A percentile compares a stretch with the other conserved stretches of the same genome.
Evolutionary conservation across 148 eudicot species (phyloP).

Genomic region (Vaccinium vitisidaea): DNA sequence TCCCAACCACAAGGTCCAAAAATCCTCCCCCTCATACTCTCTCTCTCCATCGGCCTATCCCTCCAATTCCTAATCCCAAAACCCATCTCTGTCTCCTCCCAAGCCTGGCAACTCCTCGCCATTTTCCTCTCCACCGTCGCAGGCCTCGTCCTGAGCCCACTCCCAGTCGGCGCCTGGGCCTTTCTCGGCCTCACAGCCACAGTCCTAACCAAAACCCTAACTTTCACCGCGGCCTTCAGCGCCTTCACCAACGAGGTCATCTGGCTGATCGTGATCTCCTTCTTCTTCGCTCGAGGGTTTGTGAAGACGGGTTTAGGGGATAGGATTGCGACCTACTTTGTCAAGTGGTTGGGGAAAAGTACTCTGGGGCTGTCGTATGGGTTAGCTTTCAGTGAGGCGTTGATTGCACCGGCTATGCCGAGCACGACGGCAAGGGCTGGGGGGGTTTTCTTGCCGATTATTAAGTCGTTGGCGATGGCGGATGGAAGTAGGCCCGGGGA

Average conservation of each 20-base stretch:
- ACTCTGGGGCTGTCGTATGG: constrained; percentile 89
- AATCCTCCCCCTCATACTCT: constrained; percentile 48
- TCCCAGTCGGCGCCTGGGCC: constrained; percentile 93
- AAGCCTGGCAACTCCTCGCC: constrained; percentile 85
- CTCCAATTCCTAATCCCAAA: constrained; percentile 48
- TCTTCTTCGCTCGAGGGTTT: constrained; percentile 88
- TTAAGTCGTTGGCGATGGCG: constrained; percentile 75
- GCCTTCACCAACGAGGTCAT: constrained; percentile 91
- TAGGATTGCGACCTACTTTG: constrained; percentile 82
- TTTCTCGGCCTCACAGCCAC: constrained; percentile 68
- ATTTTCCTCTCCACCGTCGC: constrained; percentile 78
- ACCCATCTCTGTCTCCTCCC: constrained; percentile 53
- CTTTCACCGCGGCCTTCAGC: constrained; percentile 61
- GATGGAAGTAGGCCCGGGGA: constrained; percentile 67
- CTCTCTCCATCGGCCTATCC: constrained; percentile 51
- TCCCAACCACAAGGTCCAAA: constrained; percentile 46
- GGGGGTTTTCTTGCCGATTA: constrained; percentile 85
- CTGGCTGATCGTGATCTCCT: constrained; percentile 89
- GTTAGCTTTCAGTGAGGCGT: constrained; percentile 69
- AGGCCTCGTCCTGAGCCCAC: constrained; percentile 74
- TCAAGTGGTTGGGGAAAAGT: constrained; percentile 80
- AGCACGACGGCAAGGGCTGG: constrained; percentile 96
- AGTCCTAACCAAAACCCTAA: constrained; percentile 52
- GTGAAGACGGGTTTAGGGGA: constrained; percentile 89
- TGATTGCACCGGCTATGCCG: constrained; percentile 97